Evolutionary conservation across 768 basidiomycete species (phyloP).

Genomic region (Phlebiopsis flavidoalba): DNA sequence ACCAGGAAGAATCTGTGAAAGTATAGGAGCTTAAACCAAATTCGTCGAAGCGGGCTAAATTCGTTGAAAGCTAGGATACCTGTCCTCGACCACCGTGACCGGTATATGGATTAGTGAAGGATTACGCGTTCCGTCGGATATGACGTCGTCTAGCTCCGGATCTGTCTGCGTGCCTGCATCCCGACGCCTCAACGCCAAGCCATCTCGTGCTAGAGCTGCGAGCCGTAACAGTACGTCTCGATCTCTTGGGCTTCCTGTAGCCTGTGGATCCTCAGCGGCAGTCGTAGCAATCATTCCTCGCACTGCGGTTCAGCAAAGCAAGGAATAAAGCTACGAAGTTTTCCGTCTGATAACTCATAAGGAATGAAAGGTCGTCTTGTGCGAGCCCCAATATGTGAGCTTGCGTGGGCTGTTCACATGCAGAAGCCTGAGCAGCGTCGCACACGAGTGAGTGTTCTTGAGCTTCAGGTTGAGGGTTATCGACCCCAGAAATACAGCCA

Average conservation of each 20-base stretch:
- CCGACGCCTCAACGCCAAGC: neutral
- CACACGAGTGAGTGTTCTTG: neutral
- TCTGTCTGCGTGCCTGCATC: neutral
- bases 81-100: neutral
- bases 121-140: neutral
- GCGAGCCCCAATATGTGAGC: neutral
- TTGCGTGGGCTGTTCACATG: neutral
- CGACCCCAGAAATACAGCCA: neutral
- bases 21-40: neutral
- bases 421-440: neutral
- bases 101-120: neutral
- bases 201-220: neutral
- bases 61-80: neutral
- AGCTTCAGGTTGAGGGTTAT: neutral
- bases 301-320: neutral
- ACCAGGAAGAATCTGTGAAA: neutral
- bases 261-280: neutral
- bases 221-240: neutral
- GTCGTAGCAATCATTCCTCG: neutral
- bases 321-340: neutral
- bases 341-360: neutral
- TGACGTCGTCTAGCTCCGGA: neutral
- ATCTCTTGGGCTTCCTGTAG: neutral
- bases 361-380: neutral
- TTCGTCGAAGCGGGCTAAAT: too few species aligned